Evolutionary conservation across 1,139 yeast genomes (phyloP).

Genomic region (Candida buenavistaensis): DNA sequence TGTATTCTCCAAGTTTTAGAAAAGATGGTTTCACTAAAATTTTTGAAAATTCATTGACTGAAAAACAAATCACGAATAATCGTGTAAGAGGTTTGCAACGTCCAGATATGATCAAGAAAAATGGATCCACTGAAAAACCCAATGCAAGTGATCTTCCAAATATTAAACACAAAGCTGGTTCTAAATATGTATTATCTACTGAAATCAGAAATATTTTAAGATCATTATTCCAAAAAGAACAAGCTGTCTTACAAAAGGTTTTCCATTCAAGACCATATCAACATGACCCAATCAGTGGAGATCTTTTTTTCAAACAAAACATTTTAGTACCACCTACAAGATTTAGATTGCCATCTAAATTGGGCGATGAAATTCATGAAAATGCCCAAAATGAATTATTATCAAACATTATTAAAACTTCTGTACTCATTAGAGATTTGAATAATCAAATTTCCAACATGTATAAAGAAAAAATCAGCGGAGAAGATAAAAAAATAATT

Average conservation of each 20-base stretch:
- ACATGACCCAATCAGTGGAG: slow-evolving; percentile 61
- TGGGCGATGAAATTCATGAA: slow-evolving; percentile 96
- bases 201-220: slow-evolving; percentile 81
- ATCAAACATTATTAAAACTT: slow-evolving; percentile 75
- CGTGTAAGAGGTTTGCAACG: slow-evolving; percentile 77
- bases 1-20: slow-evolving; percentile 91
- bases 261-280: slow-evolving; percentile 77
- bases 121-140: slow-evolving; percentile 11
- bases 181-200: slow-evolving; percentile 82
- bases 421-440: slow-evolving; percentile 81
- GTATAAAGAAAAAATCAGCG: slow-evolving; percentile 64
- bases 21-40: slow-evolving; percentile 94
- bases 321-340: slow-evolving; percentile 95
- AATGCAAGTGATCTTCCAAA: slow-evolving; percentile 32
- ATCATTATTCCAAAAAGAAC: slow-evolving; percentile 74
- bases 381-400: slow-evolving; percentile 89
- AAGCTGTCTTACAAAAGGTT: slow-evolving; percentile 54
- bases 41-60: slow-evolving; percentile 82
- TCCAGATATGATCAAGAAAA: slow-evolving; percentile 61
- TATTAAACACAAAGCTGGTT: slow-evolving; percentile 62
- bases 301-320: slow-evolving; percentile 84
- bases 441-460: slow-evolving; percentile 69
- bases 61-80: slow-evolving; percentile 78
- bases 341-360: slow-evolving; percentile 93
- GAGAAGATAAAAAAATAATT: slow-evolving; percentile 65